Conservation (phyloP, 1,139 yeast species). For the Nakaseomyces nivariensis region DNA sequence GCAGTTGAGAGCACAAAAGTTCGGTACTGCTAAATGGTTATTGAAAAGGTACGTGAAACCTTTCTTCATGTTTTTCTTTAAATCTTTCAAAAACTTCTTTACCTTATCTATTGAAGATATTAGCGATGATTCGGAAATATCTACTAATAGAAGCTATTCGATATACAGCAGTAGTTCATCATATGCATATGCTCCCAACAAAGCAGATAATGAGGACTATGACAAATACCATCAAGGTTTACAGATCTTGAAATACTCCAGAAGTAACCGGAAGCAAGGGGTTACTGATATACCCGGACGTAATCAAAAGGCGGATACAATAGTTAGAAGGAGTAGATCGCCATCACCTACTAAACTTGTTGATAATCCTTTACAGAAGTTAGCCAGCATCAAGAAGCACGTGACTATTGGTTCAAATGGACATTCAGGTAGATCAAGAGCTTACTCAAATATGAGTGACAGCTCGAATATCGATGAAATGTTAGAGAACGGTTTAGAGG, state of each 20-base stretch:
- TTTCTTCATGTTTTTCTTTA: not conserved
- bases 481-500: not conserved
- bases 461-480: not conserved
- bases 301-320: not conserved
- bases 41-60: not conserved
- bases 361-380: not conserved
- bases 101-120: conserved; percentile 12
- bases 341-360: not conserved
- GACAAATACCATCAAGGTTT: conserved; percentile 3
- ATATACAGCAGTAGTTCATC: conserved; percentile 4
- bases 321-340: not conserved
- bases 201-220: conserved; percentile 1
- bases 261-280: not conserved
- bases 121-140: conserved; percentile 10
- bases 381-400: not conserved
- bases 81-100: conserved; percentile 9
- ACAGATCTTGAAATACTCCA: conserved; percentile 1
- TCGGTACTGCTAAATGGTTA: conserved; percentile 1
- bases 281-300: not conserved
- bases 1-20: conserved; percentile 9
- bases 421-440: not conserved
- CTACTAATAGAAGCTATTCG: conserved; percentile 4
- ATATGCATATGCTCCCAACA: not conserved
- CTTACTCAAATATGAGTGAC: not conserved
- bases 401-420: not conserved